Conservation (phyloP, 106 monocot genomes). For the Platanthera zijinensis region DNA sequence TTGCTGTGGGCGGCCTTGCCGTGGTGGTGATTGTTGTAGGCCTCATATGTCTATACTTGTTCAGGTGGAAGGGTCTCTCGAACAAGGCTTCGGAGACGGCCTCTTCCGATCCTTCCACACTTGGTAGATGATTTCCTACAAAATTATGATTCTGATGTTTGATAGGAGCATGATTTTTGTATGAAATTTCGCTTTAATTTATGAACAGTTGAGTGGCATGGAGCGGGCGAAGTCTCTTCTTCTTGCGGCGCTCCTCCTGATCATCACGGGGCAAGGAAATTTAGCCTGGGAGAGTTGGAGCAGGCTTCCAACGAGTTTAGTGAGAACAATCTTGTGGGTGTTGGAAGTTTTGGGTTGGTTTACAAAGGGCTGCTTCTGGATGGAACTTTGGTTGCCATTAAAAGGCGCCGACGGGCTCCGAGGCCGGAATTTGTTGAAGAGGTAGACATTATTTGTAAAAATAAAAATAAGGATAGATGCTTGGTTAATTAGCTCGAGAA, state of each 20-base stretch:
- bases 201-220: slow-evolving; percentile 34
- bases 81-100: slow-evolving; percentile 52
- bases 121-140: slow-evolving; percentile 20
- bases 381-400: slow-evolving; percentile 61
- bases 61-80: slow-evolving; percentile 7
- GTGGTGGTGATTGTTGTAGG: slow-evolving; percentile 13
- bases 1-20: slow-evolving; percentile 23
- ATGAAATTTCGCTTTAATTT: not conserved
- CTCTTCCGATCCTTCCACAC: slow-evolving; percentile 51
- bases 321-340: slow-evolving; percentile 46
- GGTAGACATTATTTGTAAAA: slow-evolving; percentile 14
- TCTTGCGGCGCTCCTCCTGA: slow-evolving; percentile 12
- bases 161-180: not conserved
- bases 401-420: slow-evolving; percentile 33
- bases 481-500: too few species aligned
- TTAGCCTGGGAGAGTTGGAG: slow-evolving; percentile 44
- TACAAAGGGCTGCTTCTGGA: slow-evolving; percentile 70
- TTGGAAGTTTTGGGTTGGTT: slow-evolving; percentile 62
- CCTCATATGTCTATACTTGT: slow-evolving; percentile 20
- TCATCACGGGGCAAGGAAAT: slow-evolving; percentile 28
- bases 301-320: slow-evolving; percentile 52
- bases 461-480: too few species aligned
- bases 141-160: not conserved
- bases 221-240: slow-evolving; percentile 19
- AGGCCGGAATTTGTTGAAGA: slow-evolving; percentile 48